A percentile compares a stretch with the other conserved stretches of the same genome.
Evolutionary conservation across 202 grass and related monocot species (phyloP).

Genomic region (Hordeum pubiflorum): DNA sequence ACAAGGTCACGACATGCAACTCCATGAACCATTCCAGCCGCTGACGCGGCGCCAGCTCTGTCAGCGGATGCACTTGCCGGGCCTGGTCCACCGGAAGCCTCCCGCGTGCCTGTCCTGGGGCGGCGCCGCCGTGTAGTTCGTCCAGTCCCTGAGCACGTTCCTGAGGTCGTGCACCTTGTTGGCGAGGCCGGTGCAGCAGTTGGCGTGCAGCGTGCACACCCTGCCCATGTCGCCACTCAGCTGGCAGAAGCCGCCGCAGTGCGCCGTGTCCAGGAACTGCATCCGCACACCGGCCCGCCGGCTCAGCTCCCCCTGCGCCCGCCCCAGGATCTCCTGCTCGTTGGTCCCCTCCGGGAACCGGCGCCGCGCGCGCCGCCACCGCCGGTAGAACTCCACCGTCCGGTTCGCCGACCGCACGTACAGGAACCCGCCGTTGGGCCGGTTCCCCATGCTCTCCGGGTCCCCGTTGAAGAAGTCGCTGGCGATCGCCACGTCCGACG

Average conservation of each 20-base stretch:
- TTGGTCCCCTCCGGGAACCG: constrained; percentile 28
- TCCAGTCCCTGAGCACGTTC: constrained; percentile 46
- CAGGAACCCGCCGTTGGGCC: constrained; percentile 58
- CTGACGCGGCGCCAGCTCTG: neutral
- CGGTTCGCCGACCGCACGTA: constrained; percentile 31
- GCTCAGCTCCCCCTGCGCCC: constrained; percentile 13
- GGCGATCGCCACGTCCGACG: constrained; percentile 42
- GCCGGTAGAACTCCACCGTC: constrained; percentile 54
- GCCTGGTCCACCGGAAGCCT: constrained; percentile 39
- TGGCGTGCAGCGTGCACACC: constrained; percentile 61
- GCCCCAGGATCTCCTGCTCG: constrained; percentile 42
- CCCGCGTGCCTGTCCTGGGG: constrained; percentile 2
- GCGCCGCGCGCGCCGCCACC: constrained; percentile 32
- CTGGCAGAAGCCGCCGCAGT: constrained; percentile 64
- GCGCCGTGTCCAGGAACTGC: constrained; percentile 59
- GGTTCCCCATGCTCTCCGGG: constrained; percentile 36
- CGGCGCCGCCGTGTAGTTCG: constrained; percentile 38
- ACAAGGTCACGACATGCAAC: neutral
- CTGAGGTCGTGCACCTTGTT: constrained; percentile 47
- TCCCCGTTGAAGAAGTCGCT: constrained; percentile 49
- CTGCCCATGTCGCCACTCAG: constrained; percentile 33
- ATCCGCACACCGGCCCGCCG: constrained; percentile 27
- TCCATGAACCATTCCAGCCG: neutral
- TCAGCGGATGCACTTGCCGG: constrained; percentile 51
- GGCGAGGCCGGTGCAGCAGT: constrained; percentile 44